Percentiles rank a stretch among this genome's conserved stretches.
Conservation (phyloP, 1,284 basidiomycete species). For the Neonothopanus nambi region DNA sequence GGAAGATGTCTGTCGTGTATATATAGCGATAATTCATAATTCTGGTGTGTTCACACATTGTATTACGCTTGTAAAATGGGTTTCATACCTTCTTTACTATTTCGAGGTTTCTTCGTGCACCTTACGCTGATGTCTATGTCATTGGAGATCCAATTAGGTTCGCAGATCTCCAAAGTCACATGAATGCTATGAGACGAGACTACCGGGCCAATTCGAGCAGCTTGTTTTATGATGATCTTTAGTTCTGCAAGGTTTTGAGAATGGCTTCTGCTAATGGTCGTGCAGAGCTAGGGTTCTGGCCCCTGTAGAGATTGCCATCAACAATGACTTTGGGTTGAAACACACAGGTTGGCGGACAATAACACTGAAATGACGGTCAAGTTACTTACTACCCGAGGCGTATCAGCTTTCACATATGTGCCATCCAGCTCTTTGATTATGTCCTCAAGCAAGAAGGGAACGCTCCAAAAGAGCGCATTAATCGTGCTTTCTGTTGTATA, state of each 20-base stretch:
- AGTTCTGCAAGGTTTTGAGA: slow-evolving; percentile 24
- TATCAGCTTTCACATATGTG: slow-evolving; percentile 55
- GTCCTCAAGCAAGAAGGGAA: slow-evolving; percentile 75
- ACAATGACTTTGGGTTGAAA: slow-evolving; percentile 41
- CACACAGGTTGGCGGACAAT: not conserved
- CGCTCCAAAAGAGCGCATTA: slow-evolving; percentile 30
- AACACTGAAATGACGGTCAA: not conserved
- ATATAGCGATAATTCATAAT: slow-evolving; percentile 37
- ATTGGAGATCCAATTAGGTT: too few relatives aligned
- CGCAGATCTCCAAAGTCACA: too few relatives aligned
- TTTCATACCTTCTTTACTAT: too few relatives aligned
- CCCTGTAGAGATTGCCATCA: slow-evolving; percentile 50
- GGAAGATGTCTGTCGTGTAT: slow-evolving; percentile 77
- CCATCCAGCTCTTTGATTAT: slow-evolving; percentile 64
- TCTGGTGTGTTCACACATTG: too few relatives aligned
- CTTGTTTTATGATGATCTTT: not conserved
- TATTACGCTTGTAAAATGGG: too few relatives aligned
- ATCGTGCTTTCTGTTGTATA: not conserved
- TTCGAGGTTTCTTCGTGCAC: too few relatives aligned
- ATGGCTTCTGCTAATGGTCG: slow-evolving; percentile 49
- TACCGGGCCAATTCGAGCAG: too few relatives aligned
- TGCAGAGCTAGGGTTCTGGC: slow-evolving; percentile 76
- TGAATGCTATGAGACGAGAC: too few relatives aligned
- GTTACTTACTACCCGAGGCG: slow-evolving; percentile 55
- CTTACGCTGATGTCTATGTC: too few relatives aligned